A percentile compares a stretch with the other conserved stretches of the same genome.
phyloP scores from a whole-genome alignment of 2,329 filamentous ascomycete genomes.

The Huntiella omanensis region DNA sequence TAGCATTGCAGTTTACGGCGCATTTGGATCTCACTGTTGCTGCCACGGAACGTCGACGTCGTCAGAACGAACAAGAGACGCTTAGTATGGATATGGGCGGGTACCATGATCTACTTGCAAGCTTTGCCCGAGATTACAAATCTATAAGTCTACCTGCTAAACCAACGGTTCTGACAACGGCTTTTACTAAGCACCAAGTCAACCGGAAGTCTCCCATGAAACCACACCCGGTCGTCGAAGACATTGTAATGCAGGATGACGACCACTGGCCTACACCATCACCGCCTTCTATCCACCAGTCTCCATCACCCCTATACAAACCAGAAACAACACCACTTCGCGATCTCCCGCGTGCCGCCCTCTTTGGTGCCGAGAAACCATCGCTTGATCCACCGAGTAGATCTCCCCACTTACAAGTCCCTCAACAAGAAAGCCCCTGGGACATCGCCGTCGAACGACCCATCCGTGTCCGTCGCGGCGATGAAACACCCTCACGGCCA shows the following conservation, averaged over 20 bases:
- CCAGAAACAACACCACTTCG: not conserved
- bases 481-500: constrained; percentile 5
- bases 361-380: not conserved
- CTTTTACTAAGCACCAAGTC: not conserved
- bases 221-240: no score
- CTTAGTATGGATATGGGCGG: not conserved
- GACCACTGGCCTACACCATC: constrained; percentile 3
- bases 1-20: constrained; percentile 34
- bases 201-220: not conserved
- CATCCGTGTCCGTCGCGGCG: constrained; percentile 7
- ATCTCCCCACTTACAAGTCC: not conserved
- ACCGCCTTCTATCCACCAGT: not conserved
- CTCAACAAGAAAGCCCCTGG: not conserved
- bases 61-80: not conserved
- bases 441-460: constrained; percentile 6
- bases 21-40: constrained; percentile 22
- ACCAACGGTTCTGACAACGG: not conserved
- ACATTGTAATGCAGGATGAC: not conserved
- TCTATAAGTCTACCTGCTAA: not conserved
- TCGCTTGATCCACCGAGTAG: not conserved
- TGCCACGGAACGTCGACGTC: not conserved
- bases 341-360: constrained; percentile 1
- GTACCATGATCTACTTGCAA: constrained; percentile 4
- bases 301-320: not conserved
- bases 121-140: constrained; percentile 3